These are phyloP conservation scores for Picea sitchensis DNA, from an alignment of 75 land plant genomes.

Conservation along the genomic window DNA sequence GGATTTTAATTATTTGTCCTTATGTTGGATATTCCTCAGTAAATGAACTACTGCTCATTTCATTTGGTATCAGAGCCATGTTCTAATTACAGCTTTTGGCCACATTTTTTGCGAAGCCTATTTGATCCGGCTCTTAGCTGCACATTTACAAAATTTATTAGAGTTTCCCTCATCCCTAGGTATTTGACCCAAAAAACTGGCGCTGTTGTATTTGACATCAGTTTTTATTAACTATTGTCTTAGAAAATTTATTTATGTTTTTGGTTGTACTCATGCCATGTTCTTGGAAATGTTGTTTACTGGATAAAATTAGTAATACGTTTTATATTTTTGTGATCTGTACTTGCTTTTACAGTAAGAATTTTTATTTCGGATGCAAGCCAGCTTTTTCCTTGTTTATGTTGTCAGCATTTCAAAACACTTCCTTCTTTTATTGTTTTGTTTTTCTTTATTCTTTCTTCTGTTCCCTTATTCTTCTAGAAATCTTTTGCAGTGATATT, in stretches of 20 bases:
- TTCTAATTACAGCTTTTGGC: too few relatives aligned
- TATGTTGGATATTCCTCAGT: too few relatives aligned
- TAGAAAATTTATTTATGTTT: background rate
- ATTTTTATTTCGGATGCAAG: background rate
- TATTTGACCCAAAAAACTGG: too few relatives aligned
- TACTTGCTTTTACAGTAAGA: background rate
- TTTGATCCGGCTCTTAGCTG: too few relatives aligned
- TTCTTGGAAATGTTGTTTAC: background rate
- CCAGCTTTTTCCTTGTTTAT: background rate
- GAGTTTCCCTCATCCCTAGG: too few relatives aligned
- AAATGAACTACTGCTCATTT: too few relatives aligned
- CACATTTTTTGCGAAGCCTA: too few relatives aligned
- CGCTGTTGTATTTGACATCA: background rate
- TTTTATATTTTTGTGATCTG: too few relatives aligned
- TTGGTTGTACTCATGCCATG: background rate
- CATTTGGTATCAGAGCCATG: too few relatives aligned
- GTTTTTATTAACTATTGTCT: background rate
- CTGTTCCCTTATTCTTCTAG: background rate
- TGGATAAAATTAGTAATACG: too few relatives aligned
- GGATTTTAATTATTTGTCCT: too few relatives aligned
- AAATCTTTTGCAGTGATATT: constrained; percentile 4
- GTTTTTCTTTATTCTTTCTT: background rate
- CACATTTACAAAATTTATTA: too few relatives aligned
- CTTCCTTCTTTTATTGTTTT: background rate
- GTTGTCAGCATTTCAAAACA: background rate